phyloP scores from a whole-genome alignment of 2,329 filamentous ascomycete genomes.

The Alternaria rosae region DNA sequence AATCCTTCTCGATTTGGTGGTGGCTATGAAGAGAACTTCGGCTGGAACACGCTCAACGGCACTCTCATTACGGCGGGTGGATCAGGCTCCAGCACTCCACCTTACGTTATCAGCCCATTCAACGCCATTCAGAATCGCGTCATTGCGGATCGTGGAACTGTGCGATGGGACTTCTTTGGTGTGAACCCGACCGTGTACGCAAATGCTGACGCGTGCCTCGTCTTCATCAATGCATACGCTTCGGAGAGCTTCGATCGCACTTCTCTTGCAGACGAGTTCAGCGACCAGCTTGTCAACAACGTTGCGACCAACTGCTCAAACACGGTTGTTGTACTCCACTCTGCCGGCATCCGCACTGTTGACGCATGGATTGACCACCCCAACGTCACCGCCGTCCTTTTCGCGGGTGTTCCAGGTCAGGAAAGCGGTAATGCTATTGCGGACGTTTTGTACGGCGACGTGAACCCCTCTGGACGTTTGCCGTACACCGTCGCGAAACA shows the following conservation, averaged over 20 bases:
- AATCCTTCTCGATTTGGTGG: conserved; percentile 49
- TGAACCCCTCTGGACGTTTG: conserved; percentile 75
- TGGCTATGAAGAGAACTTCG: conserved; percentile 51
- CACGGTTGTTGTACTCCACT: conserved; percentile 58
- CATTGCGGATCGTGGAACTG: conserved; percentile 38
- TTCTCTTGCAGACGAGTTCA: conserved; percentile 27
- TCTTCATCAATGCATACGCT: conserved; percentile 65
- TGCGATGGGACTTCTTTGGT: conserved; percentile 47
- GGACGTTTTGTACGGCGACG: conserved; percentile 79
- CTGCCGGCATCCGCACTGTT: conserved; percentile 69
- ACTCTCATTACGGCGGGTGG: conserved; percentile 54
- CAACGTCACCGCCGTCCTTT: conserved; percentile 83
- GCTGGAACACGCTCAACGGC: conserved; percentile 45
- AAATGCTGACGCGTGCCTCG: conserved; percentile 56
- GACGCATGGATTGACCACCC: conserved; percentile 75
- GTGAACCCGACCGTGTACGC: conserved; percentile 40
- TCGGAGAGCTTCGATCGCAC: conserved; percentile 43
- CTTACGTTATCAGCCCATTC: conserved; percentile 52
- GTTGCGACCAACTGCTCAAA: conserved; percentile 58
- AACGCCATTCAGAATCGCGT: conserved; percentile 48
- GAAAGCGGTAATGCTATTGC: conserved; percentile 79
- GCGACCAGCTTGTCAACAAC: conserved; percentile 51
- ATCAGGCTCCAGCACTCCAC: conserved; percentile 49
- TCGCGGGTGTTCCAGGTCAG: conserved; percentile 80
- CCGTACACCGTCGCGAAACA: conserved; percentile 80